Conservation (phyloP, 371 early-diverging fungal genomes). For the Rhizopus arrhizus region DNA sequence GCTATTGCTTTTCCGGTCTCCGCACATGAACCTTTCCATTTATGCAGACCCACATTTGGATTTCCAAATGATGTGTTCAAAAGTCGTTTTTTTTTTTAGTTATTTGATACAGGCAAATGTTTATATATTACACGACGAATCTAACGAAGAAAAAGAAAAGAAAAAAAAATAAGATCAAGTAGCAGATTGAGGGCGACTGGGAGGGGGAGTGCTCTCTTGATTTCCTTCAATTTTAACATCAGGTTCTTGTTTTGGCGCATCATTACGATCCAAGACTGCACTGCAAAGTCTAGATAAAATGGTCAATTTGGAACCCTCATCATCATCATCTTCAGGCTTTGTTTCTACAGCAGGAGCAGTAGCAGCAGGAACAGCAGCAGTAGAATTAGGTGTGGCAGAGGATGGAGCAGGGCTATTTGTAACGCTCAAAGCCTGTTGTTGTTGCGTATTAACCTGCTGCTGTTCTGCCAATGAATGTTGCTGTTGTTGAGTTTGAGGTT, state of each 20-base stretch:
- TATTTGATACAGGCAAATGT: background rate
- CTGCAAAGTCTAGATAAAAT: constrained; percentile 53
- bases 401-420: background rate
- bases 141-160: background rate
- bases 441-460: constrained; percentile 21
- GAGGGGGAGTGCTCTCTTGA: constrained; percentile 36
- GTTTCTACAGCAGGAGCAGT: constrained; percentile 1
- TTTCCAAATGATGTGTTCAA: background rate
- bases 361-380: constrained; percentile 5
- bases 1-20: too few species aligned
- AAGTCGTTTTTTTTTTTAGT: background rate
- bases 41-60: too few species aligned
- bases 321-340: constrained; percentile 39
- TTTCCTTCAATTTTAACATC: constrained; percentile 15
- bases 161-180: background rate
- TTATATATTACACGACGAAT: constrained; percentile 1
- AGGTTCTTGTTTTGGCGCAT: constrained; percentile 30
- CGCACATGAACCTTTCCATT: too few species aligned
- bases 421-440: background rate
- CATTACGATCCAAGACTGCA: constrained; percentile 44
- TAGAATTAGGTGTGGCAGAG: background rate
- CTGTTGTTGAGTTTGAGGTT: constrained; percentile 18
- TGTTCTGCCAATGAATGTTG: constrained; percentile 24
- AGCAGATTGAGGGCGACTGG: constrained; percentile 35
- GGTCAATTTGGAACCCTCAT: constrained; percentile 50